Base-by-base conservation (phyloP, 306 rosid genomes). In the Acacia melanoxylon region DNA sequence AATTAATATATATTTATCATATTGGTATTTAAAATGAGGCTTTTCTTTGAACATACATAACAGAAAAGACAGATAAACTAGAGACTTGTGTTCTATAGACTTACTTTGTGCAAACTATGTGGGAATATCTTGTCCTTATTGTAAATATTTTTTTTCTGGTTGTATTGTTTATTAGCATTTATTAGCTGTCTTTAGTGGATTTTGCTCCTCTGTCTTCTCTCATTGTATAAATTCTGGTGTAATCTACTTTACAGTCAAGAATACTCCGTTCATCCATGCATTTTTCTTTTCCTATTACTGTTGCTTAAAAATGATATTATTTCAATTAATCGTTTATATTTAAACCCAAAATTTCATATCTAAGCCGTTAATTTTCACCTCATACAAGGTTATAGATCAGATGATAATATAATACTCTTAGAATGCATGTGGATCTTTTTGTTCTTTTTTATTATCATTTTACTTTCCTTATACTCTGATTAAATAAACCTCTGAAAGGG, bases 401-500 rank as follows among this genome's bases (percentile, higher is more conserved):
- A 37, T 37, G 29, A 67, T 45, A 8, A 31, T 16, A 4, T 67
- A 31, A 5, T 31, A 65, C 63, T 61, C 29, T 71, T 29, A n/a
- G 73, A 76, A 37, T 29, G 10, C 37, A 29, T 44, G 48, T 29
- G n/a, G 35, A 71, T 24, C 54, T 72, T 31, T 16, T 51, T 40
- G 48, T 71, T 24, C 42, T 59, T 19, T 17, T 54, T 10, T 80
- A 22, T 65, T 8, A 51, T 67, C 69, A 20, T 81, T 25, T 66
- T 25, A 10, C 48, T 44, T 44, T 67, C 75, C 61, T 25, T 73
- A 24, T 81, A 76, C 77, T 78, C 29, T 71, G 22, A 5, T 67
- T 62, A 46, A 49, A 49, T 75, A 70, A 62, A 61, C 25, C 77
- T 67, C 13, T 44, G 48, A 11, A 44, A 66, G 77, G 56, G 68